A percentile compares a stretch with the other conserved stretches of the same genome.
Conservation (phyloP, 331 rosid species). For the Arachis monticola region DNA sequence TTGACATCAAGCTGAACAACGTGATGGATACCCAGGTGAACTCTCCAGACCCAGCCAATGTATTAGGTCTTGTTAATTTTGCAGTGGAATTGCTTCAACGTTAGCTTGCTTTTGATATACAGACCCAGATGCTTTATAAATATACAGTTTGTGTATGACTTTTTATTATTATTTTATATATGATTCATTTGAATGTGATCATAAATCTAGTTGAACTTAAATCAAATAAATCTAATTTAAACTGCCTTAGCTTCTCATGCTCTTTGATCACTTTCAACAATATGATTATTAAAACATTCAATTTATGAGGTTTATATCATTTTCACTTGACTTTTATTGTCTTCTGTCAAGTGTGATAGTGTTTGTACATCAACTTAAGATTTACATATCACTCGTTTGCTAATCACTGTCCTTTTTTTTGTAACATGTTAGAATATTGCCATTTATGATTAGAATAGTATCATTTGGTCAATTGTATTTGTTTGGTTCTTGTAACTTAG, state of each 20-base stretch:
- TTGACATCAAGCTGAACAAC: constrained; percentile 97
- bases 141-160: constrained; percentile 7
- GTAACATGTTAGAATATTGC: constrained; percentile 7
- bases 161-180: constrained; percentile 8
- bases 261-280: constrained; percentile 4
- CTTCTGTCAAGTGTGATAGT: not conserved
- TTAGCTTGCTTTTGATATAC: constrained; percentile 13
- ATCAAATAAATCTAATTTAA: too few relatives aligned
- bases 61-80: constrained; percentile 20
- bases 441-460: constrained; percentile 15
- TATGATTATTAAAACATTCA: constrained; percentile 13
- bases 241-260: constrained; percentile 3
- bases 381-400: constrained; percentile 13
- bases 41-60: not conserved
- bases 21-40: constrained; percentile 98
- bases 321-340: constrained; percentile 18
- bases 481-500: constrained; percentile 7
- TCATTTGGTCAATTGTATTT: constrained; percentile 7
- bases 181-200: constrained; percentile 23
- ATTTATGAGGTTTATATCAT: constrained; percentile 14
- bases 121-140: not conserved
- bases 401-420: not conserved
- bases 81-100: not conserved
- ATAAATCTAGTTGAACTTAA: constrained; percentile 12
- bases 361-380: not conserved